These are phyloP conservation scores for Tremellales sp. DNA, from an alignment of 1,284 basidiomycete species.

Conservation along the genomic window DNA sequence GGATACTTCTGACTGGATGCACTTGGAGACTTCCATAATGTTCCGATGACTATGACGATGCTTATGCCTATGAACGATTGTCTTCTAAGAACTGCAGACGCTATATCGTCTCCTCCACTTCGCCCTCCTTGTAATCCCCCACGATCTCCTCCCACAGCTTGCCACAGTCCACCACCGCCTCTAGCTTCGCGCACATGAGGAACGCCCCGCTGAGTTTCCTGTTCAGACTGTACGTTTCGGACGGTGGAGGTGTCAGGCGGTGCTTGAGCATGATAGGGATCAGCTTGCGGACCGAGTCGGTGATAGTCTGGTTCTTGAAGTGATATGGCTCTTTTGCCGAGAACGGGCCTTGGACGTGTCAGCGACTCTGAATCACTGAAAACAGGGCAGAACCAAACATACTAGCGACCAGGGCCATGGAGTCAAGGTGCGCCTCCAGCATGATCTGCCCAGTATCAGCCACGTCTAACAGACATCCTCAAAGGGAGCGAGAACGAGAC, in stretches of 20 bases:
- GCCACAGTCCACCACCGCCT: constrained; percentile 70
- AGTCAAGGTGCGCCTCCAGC: constrained; percentile 81
- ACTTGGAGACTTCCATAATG: too few species aligned
- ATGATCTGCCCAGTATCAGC: constrained; percentile 59
- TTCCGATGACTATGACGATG: too few species aligned
- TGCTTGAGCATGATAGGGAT: constrained; percentile 91
- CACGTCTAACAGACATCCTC: too few species aligned
- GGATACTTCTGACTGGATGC: too few species aligned
- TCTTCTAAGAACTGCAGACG: too few species aligned
- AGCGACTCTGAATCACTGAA: not conserved
- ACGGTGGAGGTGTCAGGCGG: constrained; percentile 84
- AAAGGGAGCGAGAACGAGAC: constrained; percentile 16
- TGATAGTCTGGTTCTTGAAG: constrained; percentile 48
- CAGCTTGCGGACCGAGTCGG: constrained; percentile 52
- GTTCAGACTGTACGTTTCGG: constrained; percentile 93
- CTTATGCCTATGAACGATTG: too few species aligned
- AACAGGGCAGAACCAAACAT: constrained; percentile 3
- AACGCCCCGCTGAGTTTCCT: constrained; percentile 93
- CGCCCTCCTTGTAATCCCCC: constrained; percentile 22
- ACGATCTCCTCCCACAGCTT: constrained; percentile 66
- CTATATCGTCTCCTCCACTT: not conserved
- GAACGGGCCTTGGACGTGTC: constrained; percentile 27
- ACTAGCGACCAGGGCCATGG: constrained; percentile 62
- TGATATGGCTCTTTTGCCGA: constrained; percentile 34
- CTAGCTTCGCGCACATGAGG: constrained; percentile 78